Base-by-base conservation (phyloP, 331 rosid genomes). In the Arachis monticola region DNA sequence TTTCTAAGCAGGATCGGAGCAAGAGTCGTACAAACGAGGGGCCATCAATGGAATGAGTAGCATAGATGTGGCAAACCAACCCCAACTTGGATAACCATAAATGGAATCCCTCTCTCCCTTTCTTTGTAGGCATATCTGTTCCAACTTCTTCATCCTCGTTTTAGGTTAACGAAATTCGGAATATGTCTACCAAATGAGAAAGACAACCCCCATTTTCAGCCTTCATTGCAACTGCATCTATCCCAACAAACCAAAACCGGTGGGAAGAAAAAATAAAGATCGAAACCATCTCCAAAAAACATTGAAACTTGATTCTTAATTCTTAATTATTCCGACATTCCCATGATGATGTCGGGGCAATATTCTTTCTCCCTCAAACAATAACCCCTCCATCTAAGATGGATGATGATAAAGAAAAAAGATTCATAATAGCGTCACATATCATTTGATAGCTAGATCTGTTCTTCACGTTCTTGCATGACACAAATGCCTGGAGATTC, bases 401-500 rank as follows among this genome's bases (percentile, higher is more conserved):
- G 87, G 86, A 80, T 7, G 78, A 78, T 60, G 87, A 85, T 3
- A 69, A 62, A 60, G 82, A 72, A 8, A 62, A 80, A 60, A 40
- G 44, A 60, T 27, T 82, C 31, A 68, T 68, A 61, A 22, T 22
- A 22, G n/a, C 31, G 31, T 68, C 66, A 44, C 12, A 65, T 8
- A 13, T 35, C 40, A 35, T 72, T 65, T 87, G 74, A 85, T 67
- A 44, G 27, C 27, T 30, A 67, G 40, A 35, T 35, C 4, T 3
- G 40, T 68, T 56, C 6, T 67, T 41, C 38, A 67, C 7, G 42
- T 57, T 38, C 59, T 53, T 22, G 56, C 13, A 55, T 46, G 50
- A 69, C 57, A 79, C 84, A 77, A 83, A 89, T 89, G 95, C 85
- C 89, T 77, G 88, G 32, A 48, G 9, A 0, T 27, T 32, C 81